Evolutionary conservation across 208 protist genomes (phyloP), one percentile per base, ranked within the genome.

Genomic region (Sergeia podlipaevii): DNA sequence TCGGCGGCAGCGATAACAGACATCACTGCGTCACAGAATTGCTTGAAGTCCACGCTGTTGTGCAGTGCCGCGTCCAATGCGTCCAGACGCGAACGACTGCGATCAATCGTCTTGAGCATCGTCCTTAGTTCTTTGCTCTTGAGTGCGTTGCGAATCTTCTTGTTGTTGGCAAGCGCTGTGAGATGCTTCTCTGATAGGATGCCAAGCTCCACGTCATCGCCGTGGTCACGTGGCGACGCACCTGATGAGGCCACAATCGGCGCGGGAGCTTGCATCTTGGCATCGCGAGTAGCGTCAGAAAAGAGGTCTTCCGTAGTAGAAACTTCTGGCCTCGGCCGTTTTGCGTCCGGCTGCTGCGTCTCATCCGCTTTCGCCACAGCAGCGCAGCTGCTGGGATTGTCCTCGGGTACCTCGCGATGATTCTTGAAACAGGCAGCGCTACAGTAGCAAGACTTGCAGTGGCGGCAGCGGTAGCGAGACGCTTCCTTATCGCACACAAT

Each of bases 11-110:
- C 60, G 27, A 93, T 73, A 15, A 65, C 59, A 17, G 33, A 43
- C 46, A 86, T 65, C 15, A 94, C 71, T 5, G 69, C 47, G 15
- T 84, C 63, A 45, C 77, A 87, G 43, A 93, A 96, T 6, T 51
- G 23, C 17, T 65, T 61, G 43, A 96, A 96, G 32, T 91, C 80
- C 0, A 70, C 61, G 41, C 75, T 78, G 54, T 93, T 93, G 46
- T 68, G 67, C 69, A 88, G 45, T 34, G 85, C 89, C 13, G 85
- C 77, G 33, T 90, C 74, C 11, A 96, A 66, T 30, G 89, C 89
- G 7, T 93, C 89, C 1, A 93, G 53, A 4, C 70, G 71, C 0
- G 80, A 78, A 0, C 77, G 76, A 60, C 85, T 93, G 5, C 41
- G 47, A 55, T 91, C 71, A 42, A 96, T 87, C 1, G 77, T 70